A percentile compares a stretch with the other conserved stretches of the same genome.
Conservation (phyloP, 1,284 basidiomycete genomes). For the Austroboletus novae-zelandiae region DNA sequence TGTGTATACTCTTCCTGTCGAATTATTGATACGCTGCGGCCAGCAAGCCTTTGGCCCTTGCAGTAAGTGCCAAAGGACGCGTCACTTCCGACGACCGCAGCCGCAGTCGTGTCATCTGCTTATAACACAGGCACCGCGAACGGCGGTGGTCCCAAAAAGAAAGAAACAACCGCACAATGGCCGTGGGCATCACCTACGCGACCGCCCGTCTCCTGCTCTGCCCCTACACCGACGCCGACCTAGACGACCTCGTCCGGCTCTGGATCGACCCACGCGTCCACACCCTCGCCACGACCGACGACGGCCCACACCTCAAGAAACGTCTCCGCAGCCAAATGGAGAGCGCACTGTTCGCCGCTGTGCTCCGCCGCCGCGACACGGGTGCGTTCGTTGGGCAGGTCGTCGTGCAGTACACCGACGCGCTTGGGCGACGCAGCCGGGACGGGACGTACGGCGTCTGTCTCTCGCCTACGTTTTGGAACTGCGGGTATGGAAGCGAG, state of each 20-base stretch:
- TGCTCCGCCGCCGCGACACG: slow-evolving; percentile 34
- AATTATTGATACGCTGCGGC: no score
- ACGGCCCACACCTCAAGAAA: slow-evolving; percentile 25
- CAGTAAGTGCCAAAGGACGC: no score
- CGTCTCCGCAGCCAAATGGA: slow-evolving; percentile 29
- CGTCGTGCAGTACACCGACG: slow-evolving; percentile 19
- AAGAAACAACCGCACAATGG: no score
- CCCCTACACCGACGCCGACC: slow-evolving; percentile 32
- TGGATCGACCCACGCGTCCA: slow-evolving; percentile 36
- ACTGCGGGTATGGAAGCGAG: slow-evolving; percentile 36
- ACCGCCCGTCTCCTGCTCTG: slow-evolving; percentile 34
- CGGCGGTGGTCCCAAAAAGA: no score
- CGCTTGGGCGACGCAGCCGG: slow-evolving; percentile 27
- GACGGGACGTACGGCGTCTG: slow-evolving; percentile 34
- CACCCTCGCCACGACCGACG: slow-evolving; percentile 29
- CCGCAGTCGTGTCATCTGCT: no score
- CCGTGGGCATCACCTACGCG: neutral
- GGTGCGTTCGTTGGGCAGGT: slow-evolving; percentile 38
- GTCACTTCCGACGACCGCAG: no score
- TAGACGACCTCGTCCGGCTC: slow-evolving; percentile 32
- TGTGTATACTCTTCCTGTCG: no score
- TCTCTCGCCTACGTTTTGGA: slow-evolving; percentile 31
- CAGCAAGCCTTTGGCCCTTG: no score
- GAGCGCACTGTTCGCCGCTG: slow-evolving; percentile 31
- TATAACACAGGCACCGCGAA: no score